These are phyloP conservation scores for Flaveria linearis DNA, from an alignment of 129 eudicot species.

Conservation along the genomic window DNA sequence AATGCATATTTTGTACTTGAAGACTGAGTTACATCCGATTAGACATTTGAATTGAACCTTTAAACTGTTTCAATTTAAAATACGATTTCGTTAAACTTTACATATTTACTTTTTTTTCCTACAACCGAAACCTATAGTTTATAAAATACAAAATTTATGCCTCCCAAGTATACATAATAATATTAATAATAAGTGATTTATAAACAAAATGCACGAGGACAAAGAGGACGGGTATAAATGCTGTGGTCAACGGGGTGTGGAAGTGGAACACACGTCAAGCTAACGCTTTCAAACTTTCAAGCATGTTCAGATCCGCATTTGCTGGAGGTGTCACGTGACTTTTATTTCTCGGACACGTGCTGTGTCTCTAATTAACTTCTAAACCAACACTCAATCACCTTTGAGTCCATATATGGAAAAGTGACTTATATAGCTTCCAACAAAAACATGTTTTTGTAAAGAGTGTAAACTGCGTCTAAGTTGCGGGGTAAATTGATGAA, in stretches of 20 bases:
- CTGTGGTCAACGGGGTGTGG: neutral
- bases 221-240: neutral
- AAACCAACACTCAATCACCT: neutral
- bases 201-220: neutral
- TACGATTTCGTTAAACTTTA: neutral
- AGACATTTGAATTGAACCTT: too few relatives aligned
- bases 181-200: neutral
- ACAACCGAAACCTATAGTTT: neutral
- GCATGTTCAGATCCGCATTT: slow-evolving; percentile 24
- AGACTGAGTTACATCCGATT: too few relatives aligned
- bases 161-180: neutral
- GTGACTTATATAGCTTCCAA: too few relatives aligned
- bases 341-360: neutral
- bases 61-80: too few relatives aligned
- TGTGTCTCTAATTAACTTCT: neutral
- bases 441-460: neutral
- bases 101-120: neutral
- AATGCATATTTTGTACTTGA: too few relatives aligned
- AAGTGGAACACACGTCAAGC: slow-evolving; percentile 34
- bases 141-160: neutral
- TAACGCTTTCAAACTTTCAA: slow-evolving; percentile 12
- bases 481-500: too few relatives aligned
- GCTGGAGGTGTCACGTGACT: slow-evolving; percentile 20
- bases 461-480: too few relatives aligned
- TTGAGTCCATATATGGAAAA: neutral